These are phyloP conservation scores for Picocystis salinarum DNA, from an alignment of 139 green algal species.

Conservation along the genomic window DNA sequence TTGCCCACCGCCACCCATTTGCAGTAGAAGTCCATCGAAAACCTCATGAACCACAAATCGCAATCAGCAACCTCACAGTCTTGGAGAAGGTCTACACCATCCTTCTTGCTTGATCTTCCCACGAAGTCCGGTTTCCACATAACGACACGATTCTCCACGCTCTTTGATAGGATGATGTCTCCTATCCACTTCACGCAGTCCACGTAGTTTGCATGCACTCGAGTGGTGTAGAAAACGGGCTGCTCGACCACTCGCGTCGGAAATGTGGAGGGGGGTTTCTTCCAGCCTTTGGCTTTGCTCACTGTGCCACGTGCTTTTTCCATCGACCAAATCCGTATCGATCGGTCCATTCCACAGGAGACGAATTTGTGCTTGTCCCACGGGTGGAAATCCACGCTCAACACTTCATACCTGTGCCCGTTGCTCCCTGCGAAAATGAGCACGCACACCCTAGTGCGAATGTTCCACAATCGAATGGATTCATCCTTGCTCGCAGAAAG, in stretches of 20 bases:
- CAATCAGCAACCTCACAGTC: constrained; percentile 25
- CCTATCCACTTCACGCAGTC: constrained; percentile 63
- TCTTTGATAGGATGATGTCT: constrained; percentile 46
- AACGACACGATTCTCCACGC: constrained; percentile 29
- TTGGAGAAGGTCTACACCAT: too few species aligned
- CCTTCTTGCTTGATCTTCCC: too few species aligned
- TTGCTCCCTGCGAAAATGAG: constrained; percentile 32
- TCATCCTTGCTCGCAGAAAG: constrained; percentile 43
- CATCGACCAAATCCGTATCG: constrained; percentile 47
- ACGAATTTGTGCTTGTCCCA: constrained; percentile 29
- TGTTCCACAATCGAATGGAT: constrained; percentile 33
- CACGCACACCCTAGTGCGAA: constrained; percentile 25
- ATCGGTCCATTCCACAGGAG: constrained; percentile 48
- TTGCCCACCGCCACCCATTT: constrained; percentile 36
- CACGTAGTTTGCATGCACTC: constrained; percentile 53
- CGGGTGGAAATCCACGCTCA: constrained; percentile 40
- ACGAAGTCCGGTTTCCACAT: constrained; percentile 23
- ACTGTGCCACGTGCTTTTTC: constrained; percentile 4
- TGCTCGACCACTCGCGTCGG: constrained; percentile 9
- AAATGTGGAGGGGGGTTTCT: constrained; percentile 9
- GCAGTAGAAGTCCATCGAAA: constrained; percentile 24
- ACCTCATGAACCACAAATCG: constrained; percentile 52
- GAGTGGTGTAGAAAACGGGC: constrained; percentile 15
- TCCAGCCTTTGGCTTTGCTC: constrained; percentile 9
- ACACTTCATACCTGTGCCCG: constrained; percentile 49